Conservation (phyloP, 345 rosid species). For the Acer yangbiense region DNA sequence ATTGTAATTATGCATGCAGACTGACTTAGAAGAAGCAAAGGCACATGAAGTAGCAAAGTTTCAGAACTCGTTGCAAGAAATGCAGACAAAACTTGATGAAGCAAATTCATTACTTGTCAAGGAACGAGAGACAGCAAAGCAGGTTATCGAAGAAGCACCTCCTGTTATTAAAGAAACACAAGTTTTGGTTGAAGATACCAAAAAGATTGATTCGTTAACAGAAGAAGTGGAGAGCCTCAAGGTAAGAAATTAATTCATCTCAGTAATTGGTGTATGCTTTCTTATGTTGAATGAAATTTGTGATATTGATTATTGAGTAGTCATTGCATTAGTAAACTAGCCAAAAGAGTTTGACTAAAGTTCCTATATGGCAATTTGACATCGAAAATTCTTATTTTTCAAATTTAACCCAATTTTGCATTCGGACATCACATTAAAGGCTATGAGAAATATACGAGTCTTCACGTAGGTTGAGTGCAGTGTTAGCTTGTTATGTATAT, state of each 20-base stretch:
- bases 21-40: constrained; percentile 67
- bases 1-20: constrained; percentile 32
- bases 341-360: no score
- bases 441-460: not conserved
- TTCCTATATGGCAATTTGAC: no score
- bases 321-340: not conserved
- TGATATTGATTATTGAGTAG: not conserved
- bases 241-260: constrained; percentile 38
- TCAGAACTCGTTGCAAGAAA: constrained; percentile 50
- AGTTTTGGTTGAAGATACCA: constrained; percentile 66
- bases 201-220: constrained; percentile 50
- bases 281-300: not conserved
- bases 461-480: not conserved
- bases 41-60: constrained; percentile 56
- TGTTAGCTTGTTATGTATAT: not conserved
- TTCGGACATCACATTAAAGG: no score
- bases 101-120: constrained; percentile 48
- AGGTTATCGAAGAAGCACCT: constrained; percentile 61
- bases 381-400: no score
- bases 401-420: no score
- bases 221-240: constrained; percentile 58
- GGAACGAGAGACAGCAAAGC: constrained; percentile 57
- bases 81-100: constrained; percentile 61
- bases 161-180: constrained; percentile 59
- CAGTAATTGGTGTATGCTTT: not conserved